These are phyloP conservation scores for Rostrohypoxylon terebratum DNA, from an alignment of 495 filamentous ascomycete species.

Conservation along the genomic window DNA sequence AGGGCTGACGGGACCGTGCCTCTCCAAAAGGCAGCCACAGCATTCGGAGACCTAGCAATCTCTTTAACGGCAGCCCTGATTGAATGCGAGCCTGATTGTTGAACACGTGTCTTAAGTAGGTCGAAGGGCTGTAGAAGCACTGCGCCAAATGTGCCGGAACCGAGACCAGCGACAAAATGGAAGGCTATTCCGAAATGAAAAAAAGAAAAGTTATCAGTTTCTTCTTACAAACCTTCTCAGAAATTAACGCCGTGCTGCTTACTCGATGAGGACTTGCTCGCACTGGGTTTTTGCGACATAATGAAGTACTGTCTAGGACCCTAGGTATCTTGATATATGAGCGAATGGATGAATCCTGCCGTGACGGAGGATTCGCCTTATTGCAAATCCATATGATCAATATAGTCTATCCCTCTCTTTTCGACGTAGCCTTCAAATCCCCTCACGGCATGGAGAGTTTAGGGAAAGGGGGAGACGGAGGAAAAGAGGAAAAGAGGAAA, in stretches of 20 bases:
- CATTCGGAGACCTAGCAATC: conserved; percentile 68
- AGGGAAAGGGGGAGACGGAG: not conserved
- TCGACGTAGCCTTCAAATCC: conserved; percentile 25
- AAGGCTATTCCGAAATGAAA: conserved; percentile 59
- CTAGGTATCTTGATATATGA: not conserved
- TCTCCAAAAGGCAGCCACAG: conserved; percentile 85
- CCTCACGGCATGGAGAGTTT: conserved; percentile 12
- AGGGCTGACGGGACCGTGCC: conserved; percentile 92
- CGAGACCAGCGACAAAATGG: conserved; percentile 90
- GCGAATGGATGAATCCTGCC: conserved; percentile 31
- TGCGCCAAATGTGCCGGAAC: conserved; percentile 86
- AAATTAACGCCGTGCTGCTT: conserved; percentile 23
- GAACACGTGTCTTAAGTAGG: conserved; percentile 94
- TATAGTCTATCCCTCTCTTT: conserved; percentile 16
- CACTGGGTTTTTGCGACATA: conserved; percentile 45
- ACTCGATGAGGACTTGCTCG: conserved; percentile 46
- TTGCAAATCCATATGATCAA: conserved; percentile 34
- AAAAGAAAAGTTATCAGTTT: conserved; percentile 16
- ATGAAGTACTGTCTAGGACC: conserved; percentile 2
- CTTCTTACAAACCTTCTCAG: not conserved
- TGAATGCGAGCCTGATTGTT: conserved; percentile 75
- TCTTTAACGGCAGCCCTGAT: conserved; percentile 76
- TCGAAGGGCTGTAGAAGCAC: conserved; percentile 95
- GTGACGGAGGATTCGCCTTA: conserved; percentile 31
- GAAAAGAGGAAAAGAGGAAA: too few relatives aligned